Conservation (phyloP, 441 rosid species). For the Arabidopsis hybrid region DNA sequence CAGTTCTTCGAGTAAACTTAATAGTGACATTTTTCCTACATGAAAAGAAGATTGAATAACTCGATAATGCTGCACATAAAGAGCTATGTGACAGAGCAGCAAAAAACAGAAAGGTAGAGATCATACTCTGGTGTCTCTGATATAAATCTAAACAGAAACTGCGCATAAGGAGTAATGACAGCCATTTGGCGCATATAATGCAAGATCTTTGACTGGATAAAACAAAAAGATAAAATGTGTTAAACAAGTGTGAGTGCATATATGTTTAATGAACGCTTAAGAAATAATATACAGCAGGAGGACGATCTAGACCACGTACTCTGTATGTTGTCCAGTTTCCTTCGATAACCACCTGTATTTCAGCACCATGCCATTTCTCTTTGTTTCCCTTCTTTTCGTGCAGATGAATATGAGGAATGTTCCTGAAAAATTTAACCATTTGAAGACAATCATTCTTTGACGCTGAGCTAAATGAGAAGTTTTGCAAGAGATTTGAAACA, state of each 20-base stretch:
- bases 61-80: slow-evolving; percentile 21
- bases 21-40: slow-evolving; percentile 87
- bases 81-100: slow-evolving; percentile 26
- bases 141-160: slow-evolving; percentile 84
- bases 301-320: slow-evolving; percentile 51
- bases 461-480: slow-evolving; percentile 18
- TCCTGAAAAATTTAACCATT: slow-evolving; percentile 59
- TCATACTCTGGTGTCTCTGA: slow-evolving; percentile 85
- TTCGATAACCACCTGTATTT: slow-evolving; percentile 93
- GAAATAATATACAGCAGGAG: slow-evolving; percentile 5
- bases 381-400: slow-evolving; percentile 81
- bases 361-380: slow-evolving; percentile 91
- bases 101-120: slow-evolving; percentile 26
- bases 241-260: slow-evolving; percentile 21
- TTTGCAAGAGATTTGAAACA: slow-evolving; percentile 15
- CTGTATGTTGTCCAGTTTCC: slow-evolving; percentile 99
- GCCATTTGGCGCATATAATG: slow-evolving; percentile 99
- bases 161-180: slow-evolving; percentile 98
- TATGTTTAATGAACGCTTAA: background rate
- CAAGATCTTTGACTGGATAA: slow-evolving; percentile 89
- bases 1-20: slow-evolving; percentile 89
- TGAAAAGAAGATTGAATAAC: slow-evolving; percentile 15
- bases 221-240: slow-evolving; percentile 37
- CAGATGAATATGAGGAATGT: slow-evolving; percentile 86
- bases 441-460: slow-evolving; percentile 12